Conservation (phyloP, 2,329 filamentous ascomycete genomes). For the Scedosporium boydii region DNA sequence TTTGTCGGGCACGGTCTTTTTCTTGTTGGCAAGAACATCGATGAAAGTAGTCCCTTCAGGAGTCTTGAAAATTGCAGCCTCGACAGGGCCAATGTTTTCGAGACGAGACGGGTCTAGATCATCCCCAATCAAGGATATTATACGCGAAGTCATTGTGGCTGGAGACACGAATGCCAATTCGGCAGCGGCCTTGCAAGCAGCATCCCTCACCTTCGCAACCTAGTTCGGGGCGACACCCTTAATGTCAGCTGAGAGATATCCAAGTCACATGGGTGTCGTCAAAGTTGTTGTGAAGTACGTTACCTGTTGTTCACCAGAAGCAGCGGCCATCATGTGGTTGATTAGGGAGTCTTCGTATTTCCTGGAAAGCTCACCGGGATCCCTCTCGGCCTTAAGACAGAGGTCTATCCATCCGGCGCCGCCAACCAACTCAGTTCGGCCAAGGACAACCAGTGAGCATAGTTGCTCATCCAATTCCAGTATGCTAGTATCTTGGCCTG, state of each 20-base stretch:
- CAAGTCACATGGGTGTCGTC: not conserved
- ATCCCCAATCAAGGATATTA: constrained; percentile 63
- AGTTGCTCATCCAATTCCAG: constrained; percentile 58
- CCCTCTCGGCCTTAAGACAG: constrained; percentile 68
- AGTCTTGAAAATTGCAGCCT: constrained; percentile 87
- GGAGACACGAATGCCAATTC: constrained; percentile 92
- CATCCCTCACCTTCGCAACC: constrained; percentile 42
- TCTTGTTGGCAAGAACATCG: constrained; percentile 82
- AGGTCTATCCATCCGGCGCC: constrained; percentile 80
- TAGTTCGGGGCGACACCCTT: constrained; percentile 6
- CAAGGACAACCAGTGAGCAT: constrained; percentile 66
- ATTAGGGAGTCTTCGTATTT: constrained; percentile 57
- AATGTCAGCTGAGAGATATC: constrained; percentile 10
- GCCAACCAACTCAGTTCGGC: constrained; percentile 68
- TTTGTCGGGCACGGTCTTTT: constrained; percentile 64
- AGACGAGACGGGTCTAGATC: constrained; percentile 67
- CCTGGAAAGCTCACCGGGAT: constrained; percentile 70
- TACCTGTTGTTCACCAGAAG: constrained; percentile 44
- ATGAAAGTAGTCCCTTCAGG: constrained; percentile 82
- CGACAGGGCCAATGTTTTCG: constrained; percentile 66
- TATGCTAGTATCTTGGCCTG: constrained; percentile 32
- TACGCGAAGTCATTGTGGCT: constrained; percentile 63
- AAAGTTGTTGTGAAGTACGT: not conserved
- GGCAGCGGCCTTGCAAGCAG: constrained; percentile 76
- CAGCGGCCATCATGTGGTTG: constrained; percentile 49